Percentiles rank a stretch among this genome's conserved stretches.
Conservation (phyloP, 176 grass and related monocot genomes). For the Thinopyrum elongatum region DNA sequence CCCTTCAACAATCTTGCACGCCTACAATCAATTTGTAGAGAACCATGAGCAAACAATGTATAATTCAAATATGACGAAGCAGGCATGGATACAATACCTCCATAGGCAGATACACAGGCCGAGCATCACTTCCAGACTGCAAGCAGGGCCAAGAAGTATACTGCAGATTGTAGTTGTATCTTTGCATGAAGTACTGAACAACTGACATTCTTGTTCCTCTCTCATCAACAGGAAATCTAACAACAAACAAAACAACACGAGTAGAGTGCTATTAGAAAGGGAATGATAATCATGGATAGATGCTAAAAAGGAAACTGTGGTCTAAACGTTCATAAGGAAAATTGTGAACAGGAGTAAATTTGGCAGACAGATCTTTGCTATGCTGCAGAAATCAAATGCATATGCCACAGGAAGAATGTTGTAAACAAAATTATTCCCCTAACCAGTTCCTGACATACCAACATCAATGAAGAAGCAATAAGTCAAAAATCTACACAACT, state of each 20-base stretch:
- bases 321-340: background rate
- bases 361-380: background rate
- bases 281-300: background rate
- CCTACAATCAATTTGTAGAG: conserved; percentile 36
- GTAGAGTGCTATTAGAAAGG: background rate
- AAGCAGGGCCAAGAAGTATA: conserved; percentile 61
- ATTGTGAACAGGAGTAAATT: background rate
- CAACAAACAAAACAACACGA: background rate
- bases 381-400: background rate
- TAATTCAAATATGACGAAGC: background rate
- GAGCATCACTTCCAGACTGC: conserved; percentile 67
- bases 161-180: conserved; percentile 47
- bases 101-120: conserved; percentile 72
- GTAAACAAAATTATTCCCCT: background rate
- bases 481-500: background rate
- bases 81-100: conserved; percentile 41
- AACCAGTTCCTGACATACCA: background rate
- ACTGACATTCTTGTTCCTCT: conserved; percentile 41
- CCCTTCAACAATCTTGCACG: conserved; percentile 77
- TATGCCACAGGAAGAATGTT: background rate
- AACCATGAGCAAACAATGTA: background rate
- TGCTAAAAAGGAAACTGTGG: background rate
- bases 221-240: conserved; percentile 74
- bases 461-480: background rate
- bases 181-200: conserved; percentile 67